Evolutionary conservation across 2,329 filamentous ascomycete genomes (phyloP), one percentile per base, ranked within the genome.

Genomic region (Keithomyces neogunnii): DNA sequence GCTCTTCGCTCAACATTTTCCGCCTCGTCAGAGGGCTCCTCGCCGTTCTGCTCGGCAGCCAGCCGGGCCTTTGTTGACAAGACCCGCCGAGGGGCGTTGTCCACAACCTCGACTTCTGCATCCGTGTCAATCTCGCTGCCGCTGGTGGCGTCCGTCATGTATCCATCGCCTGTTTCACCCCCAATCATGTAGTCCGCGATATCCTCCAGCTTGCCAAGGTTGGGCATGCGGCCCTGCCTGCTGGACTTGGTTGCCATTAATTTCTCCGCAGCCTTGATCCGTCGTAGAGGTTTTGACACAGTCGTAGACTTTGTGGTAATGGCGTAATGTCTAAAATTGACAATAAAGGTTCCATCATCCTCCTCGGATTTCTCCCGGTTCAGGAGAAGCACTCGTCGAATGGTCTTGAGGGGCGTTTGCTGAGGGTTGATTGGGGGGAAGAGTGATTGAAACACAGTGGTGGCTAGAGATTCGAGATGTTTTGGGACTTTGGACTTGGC

Each of bases 381-480:
- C 52, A 99, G 73, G 26, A 99, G 80, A 51, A 99, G 80, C 1
- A 97, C 88, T 63, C 93, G 83, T 57, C 88, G 87, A 65, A 99
- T 96, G n/a, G 89, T 90, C 61, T 89, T 86, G 36, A 99, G 78
- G 1, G 93, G 89, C 2, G 89, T 95, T 32, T 82, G 81, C 68
- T 95, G 89, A 0, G 93, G 93, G 60, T 93, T 93, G 68, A 99
- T 96, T 1, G 91, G 89, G 3, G 93, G 92, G 63, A 99, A 97
- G 36, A 99, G 81, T 6, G 89, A 95, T 68, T 96, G 92, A 71
- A 97, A 99, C 62, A 96, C 84, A 45, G 90, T 95, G 2, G 91
- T 97, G 3, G 90, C 85, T 33, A 99, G 84, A 29, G 87, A 86
- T 71, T 99, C 93, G 63, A 99, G 87, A 60, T 96, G 91, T 65